Evolutionary conservation across 2,329 filamentous ascomycete genomes (phyloP), one percentile per base, ranked within the genome.

Genomic region (Botrytis aclada): DNA sequence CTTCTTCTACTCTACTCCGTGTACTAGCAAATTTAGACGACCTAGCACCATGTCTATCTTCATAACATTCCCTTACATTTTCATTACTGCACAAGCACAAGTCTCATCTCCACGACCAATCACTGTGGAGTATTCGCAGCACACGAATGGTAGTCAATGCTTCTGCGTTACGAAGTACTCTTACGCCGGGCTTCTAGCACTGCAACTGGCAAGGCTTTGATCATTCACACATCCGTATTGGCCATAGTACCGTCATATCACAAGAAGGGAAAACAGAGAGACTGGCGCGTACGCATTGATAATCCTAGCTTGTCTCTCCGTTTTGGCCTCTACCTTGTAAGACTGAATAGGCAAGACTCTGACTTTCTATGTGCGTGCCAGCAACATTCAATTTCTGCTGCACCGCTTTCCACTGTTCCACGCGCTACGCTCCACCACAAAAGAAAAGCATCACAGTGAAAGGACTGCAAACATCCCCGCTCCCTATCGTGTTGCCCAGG

Each of bases 401-500:
- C 70, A 66, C 60, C 37, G 70, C 62, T 72, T 69, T 51, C 71
- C 71, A 72, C 56, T 22, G 71, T 72, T 69, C 71, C 71, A 72
- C 71, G 54, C 71, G 64, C 71, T 61, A 64, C 71, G 64, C 71
- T 72, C 71, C 71, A 72, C 64, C 65, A 43, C n/a, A 25, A 70
- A 54, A 41, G 20, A 47, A 34, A 51, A 25, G 58, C 39, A 39
- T 61, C n/a, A 60, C 37, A n/a, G 54, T 37, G 32, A 56, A 41
- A 45, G 25, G 25, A 22, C 51, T 60, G 66, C 51, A 61, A 69
- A 47, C 34, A 69, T 63, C 54, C 37, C 64, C 64, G 62, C 34
- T 51, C 47, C 22, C 47, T 60, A 39, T 39, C 43, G n/a, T 32
- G 54, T 39, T 43, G 56, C 29, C 63, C 58, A 62, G 34, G 39